Base-by-base conservation (phyloP, 345 rosid species). In the Eucalyptus melliodora region DNA sequence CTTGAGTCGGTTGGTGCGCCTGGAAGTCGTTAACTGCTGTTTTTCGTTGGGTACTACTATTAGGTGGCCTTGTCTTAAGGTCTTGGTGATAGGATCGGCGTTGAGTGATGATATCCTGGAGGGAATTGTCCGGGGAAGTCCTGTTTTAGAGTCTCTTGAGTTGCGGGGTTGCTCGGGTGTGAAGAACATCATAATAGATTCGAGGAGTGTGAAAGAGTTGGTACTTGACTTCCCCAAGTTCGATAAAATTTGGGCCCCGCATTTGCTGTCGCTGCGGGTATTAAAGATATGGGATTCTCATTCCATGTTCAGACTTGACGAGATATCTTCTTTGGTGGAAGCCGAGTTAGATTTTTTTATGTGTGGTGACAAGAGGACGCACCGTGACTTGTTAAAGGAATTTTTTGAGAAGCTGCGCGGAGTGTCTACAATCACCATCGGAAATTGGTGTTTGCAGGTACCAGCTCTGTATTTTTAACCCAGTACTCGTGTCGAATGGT, bases 211-310 rank as follows among this genome's bases (percentile, higher is more conserved):
- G 69, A 53, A 44, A 42, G 49, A 86, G 47, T 51, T 86, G 88
- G n/a, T 53, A 60, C 2, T 86, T 9, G 4, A 4, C 3, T 26
- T 3, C 47, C 13, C 6, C n/a, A 23, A 1, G 17, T 16, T 0
- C 21, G 34, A 9, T 31, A 86, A 53, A 51, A 45, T 86, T 42
- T 34, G 47, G 45, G 88, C 88, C 17, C 67, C 67, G 5, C 30
- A 86, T 86, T 34, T 86, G 67, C 88, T 12, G 69, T 40, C 44
- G 24, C 47, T 86, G 65, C 88, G 7, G 67, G 11, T 86, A 60
- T 40, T 7, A 44, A 21, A 31, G 67, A 10, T 1, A 24, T 86
- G 17, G 67, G 3, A 3, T 53, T 27, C 60, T 31, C 10, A 51
- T 56, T 31, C 34, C 17, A 12, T 86, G 67, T 67, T n/a, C 37